Percentiles rank a stretch among this genome's conserved stretches.
Evolutionary conservation across 2,329 filamentous ascomycete species (phyloP).

Genomic region (Cladobotryum protrusum): DNA sequence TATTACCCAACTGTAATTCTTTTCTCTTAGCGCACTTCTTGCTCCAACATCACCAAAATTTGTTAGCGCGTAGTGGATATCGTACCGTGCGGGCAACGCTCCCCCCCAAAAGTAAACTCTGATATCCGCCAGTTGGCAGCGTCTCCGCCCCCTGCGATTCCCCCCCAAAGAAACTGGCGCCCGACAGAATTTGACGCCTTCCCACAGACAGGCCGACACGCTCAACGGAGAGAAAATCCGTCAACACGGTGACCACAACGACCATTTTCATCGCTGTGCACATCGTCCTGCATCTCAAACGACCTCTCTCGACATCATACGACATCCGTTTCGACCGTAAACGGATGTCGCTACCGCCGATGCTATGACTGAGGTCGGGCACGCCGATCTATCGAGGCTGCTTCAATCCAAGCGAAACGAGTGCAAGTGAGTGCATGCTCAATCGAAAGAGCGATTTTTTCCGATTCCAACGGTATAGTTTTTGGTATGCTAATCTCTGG

Average conservation of each 20-base stretch:
- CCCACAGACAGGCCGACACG: slow-evolving; percentile 23
- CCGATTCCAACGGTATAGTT: slow-evolving; percentile 41
- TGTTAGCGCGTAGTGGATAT: slow-evolving; percentile 10
- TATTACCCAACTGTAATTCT: no score
- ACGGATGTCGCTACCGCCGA: slow-evolving; percentile 63
- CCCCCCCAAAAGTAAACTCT: background rate
- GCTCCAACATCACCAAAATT: slow-evolving; percentile 1
- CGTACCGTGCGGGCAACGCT: slow-evolving; percentile 2
- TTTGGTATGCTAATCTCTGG: slow-evolving; percentile 37
- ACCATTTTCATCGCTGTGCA: slow-evolving; percentile 26
- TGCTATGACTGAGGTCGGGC: slow-evolving; percentile 67
- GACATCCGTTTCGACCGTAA: slow-evolving; percentile 56
- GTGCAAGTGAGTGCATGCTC: slow-evolving; percentile 47
- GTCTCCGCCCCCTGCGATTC: slow-evolving; percentile 9
- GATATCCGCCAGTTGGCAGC: slow-evolving; percentile 7
- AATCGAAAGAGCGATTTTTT: slow-evolving; percentile 43
- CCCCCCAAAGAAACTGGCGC: slow-evolving; percentile 15
- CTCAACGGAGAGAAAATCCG: slow-evolving; percentile 23
- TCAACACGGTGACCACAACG: slow-evolving; percentile 24
- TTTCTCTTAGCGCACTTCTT: slow-evolving; percentile 3
- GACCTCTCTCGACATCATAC: slow-evolving; percentile 18
- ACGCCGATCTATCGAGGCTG: slow-evolving; percentile 59
- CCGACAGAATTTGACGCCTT: slow-evolving; percentile 30
- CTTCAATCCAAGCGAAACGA: slow-evolving; percentile 59
- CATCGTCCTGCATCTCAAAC: slow-evolving; percentile 24